A percentile compares a stretch with the other conserved stretches of the same genome.
These are phyloP conservation scores for Apium graveolens DNA, from an alignment of 129 eudicot genomes.

Conservation along the genomic window DNA sequence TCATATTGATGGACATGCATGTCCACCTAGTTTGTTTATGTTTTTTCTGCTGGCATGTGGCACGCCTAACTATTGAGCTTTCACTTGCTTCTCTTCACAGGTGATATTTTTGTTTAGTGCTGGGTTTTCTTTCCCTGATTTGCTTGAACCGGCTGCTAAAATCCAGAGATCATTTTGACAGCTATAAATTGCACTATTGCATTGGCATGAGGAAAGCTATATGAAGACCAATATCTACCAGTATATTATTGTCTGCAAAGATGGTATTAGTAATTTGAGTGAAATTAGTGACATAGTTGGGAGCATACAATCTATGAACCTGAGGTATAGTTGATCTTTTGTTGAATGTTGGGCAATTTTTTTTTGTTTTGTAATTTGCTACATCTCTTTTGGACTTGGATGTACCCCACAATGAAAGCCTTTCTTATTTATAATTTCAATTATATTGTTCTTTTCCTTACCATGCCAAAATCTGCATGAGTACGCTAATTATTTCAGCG, in stretches of 20 bases:
- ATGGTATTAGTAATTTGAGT: neutral
- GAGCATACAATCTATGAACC: neutral
- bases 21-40: neutral
- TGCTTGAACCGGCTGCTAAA: neutral
- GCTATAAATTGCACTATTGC: neutral
- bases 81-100: neutral
- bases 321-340: neutral
- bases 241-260: neutral
- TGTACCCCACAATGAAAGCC: neutral
- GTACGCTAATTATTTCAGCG: neutral
- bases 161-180: neutral
- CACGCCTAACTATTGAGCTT: neutral
- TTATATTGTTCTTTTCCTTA: neutral
- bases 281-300: neutral
- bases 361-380: neutral
- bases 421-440: neutral
- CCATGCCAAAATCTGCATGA: neutral
- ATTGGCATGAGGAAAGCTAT: neutral
- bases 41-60: neutral
- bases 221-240: neutral
- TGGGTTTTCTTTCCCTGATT: too few relatives aligned
- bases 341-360: neutral
- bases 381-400: neutral
- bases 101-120: neutral
- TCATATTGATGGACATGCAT: neutral